Percentiles rank a stretch among this genome's conserved stretches.
Conservation (phyloP, 129 eudicot species). For the Dittrichia graveolens region DNA sequence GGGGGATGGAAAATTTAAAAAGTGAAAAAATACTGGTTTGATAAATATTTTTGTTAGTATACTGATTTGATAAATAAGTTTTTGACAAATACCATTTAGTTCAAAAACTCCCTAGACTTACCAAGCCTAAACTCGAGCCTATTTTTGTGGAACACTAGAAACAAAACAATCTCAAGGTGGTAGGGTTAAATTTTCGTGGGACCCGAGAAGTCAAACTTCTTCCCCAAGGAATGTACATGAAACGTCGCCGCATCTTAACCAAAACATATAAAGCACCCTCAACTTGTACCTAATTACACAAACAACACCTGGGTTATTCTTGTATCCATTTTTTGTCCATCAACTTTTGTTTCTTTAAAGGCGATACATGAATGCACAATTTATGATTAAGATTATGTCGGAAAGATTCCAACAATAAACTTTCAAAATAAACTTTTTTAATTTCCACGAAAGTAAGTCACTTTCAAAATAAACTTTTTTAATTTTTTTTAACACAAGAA, state of each 20-base stretch:
- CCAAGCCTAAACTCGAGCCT: slow-evolving; percentile 50
- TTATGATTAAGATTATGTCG: not conserved
- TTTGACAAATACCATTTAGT: too few species aligned
- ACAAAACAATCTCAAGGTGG: slow-evolving; percentile 10
- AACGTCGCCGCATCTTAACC: not conserved
- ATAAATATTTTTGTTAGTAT: too few species aligned
- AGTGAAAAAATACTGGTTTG: too few species aligned
- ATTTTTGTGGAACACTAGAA: slow-evolving; percentile 21
- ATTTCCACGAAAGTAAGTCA: too few species aligned
- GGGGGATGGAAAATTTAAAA: too few species aligned
- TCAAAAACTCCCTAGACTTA: too few species aligned
- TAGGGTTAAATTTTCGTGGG: slow-evolving; percentile 33
- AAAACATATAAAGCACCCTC: slow-evolving; percentile 14
- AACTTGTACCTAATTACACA: not conserved
- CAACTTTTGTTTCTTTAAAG: not conserved
- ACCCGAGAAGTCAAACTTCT: slow-evolving; percentile 39
- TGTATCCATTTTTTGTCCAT: not conserved
- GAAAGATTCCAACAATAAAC: too few species aligned
- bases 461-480: too few species aligned
- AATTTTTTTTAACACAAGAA: too few species aligned
- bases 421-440: too few species aligned
- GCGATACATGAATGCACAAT: not conserved
- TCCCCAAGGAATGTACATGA: slow-evolving; percentile 35
- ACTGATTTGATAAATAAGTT: too few species aligned
- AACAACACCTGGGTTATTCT: not conserved